Percentiles rank a stretch among this genome's conserved stretches.
Evolutionary conservation across 352 stramenopile species (phyloP).

Genomic region (Blastocystis sp.): DNA sequence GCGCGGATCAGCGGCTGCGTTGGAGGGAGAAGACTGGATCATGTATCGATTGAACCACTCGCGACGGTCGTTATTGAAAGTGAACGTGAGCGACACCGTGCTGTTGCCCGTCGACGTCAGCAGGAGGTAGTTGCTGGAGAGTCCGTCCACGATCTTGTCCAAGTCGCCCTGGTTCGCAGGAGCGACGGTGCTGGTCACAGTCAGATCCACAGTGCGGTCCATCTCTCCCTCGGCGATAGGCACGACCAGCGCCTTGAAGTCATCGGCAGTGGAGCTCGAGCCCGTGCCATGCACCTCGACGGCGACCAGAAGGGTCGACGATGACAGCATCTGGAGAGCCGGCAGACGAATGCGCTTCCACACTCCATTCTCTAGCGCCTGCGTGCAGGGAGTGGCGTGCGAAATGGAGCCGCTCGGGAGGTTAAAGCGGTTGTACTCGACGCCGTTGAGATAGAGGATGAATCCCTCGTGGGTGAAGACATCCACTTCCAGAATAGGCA

Average conservation of each 20-base stretch:
- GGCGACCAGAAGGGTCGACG: not conserved
- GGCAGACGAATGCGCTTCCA: not conserved
- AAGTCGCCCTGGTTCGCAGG: not conserved
- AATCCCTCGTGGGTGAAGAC: conserved; percentile 40
- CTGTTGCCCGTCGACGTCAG: not conserved
- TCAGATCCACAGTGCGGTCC: not conserved
- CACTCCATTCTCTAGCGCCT: not conserved
- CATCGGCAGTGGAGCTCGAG: not conserved
- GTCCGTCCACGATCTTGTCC: not conserved
- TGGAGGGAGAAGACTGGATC: not conserved
- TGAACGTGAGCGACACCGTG: conserved; percentile 5
- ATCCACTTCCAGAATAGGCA: conserved; percentile 14
- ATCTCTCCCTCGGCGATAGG: not conserved
- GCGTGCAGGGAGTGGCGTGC: not conserved
- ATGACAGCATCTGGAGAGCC: not conserved
- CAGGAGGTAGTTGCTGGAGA: not conserved
- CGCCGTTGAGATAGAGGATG: conserved; percentile 58
- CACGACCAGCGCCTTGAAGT: conserved; percentile 42
- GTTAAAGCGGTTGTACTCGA: conserved; percentile 42
- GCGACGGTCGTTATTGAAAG: conserved; percentile 1
- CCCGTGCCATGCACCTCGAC: conserved; percentile 8
- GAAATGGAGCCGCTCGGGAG: not conserved
- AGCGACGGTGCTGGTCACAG: not conserved
- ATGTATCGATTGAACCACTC: conserved; percentile 56
- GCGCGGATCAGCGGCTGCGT: not conserved